Conservation (phyloP, 2,329 filamentous ascomycete genomes). For the Hymenoscyphus occultus region DNA sequence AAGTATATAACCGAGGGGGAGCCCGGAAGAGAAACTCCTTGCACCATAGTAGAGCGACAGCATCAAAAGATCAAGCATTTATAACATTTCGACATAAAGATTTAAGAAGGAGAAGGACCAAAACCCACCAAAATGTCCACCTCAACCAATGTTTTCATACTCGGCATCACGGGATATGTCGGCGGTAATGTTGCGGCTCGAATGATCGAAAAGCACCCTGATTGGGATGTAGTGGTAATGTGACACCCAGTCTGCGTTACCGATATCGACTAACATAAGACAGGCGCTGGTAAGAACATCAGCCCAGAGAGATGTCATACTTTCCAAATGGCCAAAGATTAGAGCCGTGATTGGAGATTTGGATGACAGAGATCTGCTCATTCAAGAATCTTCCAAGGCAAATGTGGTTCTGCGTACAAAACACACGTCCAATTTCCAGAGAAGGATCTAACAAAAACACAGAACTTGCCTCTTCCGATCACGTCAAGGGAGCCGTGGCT, state of each 20-base stretch:
- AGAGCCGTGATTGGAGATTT: conserved; percentile 36
- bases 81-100: no score
- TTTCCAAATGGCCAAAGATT: conserved; percentile 17
- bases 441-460: neutral
- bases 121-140: neutral
- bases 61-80: no score
- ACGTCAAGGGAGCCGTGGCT: conserved; percentile 37
- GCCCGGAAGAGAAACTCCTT: neutral
- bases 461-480: conserved; percentile 29
- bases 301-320: conserved; percentile 21
- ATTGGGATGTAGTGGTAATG: conserved; percentile 20
- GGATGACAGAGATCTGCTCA: conserved; percentile 36
- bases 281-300: conserved; percentile 23
- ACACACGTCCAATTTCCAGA: neutral
- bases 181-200: conserved; percentile 22
- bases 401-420: conserved; percentile 39
- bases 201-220: conserved; percentile 23
- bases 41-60: no score
- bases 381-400: conserved; percentile 34
- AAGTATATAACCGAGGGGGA: neutral
- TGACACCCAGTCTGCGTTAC: neutral
- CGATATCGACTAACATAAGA: neutral
- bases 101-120: neutral
- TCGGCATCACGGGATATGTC: conserved; percentile 27
- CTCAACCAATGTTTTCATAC: conserved; percentile 26